These are phyloP conservation scores for Didymella lethalis DNA, from an alignment of 2,329 filamentous ascomycete species.

Conservation along the genomic window DNA sequence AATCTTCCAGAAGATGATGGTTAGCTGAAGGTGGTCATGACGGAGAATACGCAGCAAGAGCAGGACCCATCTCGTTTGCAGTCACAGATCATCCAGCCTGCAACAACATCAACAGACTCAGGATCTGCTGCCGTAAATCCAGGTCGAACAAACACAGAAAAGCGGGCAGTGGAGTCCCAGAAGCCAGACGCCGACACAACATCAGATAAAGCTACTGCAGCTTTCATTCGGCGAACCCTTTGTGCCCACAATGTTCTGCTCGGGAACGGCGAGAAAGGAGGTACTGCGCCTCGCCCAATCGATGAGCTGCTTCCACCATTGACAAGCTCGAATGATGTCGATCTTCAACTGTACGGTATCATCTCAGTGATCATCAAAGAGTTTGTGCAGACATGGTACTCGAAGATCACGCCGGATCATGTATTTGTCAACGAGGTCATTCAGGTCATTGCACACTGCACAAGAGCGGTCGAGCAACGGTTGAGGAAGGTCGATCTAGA, in stretches of 20 bases:
- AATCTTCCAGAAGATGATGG: conserved; percentile 20
- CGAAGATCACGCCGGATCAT: conserved; percentile 88
- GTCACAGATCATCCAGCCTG: conserved; percentile 31
- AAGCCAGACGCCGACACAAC: conserved; percentile 53
- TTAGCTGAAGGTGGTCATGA: conserved; percentile 36
- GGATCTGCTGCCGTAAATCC: conserved; percentile 24
- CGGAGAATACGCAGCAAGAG: conserved; percentile 37
- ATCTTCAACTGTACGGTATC: conserved; percentile 90
- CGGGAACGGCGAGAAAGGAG: conserved; percentile 59
- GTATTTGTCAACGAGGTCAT: conserved; percentile 87
- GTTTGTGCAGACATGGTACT: conserved; percentile 93
- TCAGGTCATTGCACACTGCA: conserved; percentile 91
- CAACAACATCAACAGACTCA: conserved; percentile 19
- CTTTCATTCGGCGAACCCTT: conserved; percentile 82
- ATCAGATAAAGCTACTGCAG: conserved; percentile 79
- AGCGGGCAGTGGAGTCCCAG: conserved; percentile 30
- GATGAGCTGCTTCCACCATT: conserved; percentile 87
- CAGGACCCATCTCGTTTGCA: conserved; percentile 31
- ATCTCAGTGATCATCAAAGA: conserved; percentile 89
- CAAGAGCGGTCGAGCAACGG: conserved; percentile 84
- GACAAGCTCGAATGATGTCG: conserved; percentile 92
- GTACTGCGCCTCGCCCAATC: conserved; percentile 71
- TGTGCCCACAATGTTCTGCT: conserved; percentile 70
- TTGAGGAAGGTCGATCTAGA: conserved; percentile 83
- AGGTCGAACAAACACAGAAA: conserved; percentile 26